Conservation (phyloP, 2,329 filamentous ascomycete genomes). For the Trichoderma sp. region DNA sequence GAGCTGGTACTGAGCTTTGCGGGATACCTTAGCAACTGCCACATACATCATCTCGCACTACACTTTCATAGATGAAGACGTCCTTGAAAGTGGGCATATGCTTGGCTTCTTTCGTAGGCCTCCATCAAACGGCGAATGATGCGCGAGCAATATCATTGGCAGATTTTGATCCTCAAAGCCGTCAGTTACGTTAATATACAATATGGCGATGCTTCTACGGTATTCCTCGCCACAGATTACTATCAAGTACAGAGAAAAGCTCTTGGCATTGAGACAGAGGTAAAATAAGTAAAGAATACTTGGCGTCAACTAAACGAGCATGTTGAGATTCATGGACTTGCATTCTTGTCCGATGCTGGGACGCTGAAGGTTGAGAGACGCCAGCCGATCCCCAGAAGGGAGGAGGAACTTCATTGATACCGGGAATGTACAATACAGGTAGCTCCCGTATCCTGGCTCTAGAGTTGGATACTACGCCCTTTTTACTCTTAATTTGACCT, state of each 20-base stretch:
- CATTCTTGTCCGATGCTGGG: neutral
- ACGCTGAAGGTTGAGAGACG: neutral
- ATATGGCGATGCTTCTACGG: neutral
- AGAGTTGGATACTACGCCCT: too few relatives aligned
- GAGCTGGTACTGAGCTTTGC: neutral
- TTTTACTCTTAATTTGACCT: too few relatives aligned
- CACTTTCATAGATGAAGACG: neutral
- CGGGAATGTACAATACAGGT: too few relatives aligned
- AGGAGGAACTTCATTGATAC: too few relatives aligned
- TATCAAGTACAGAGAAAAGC: neutral
- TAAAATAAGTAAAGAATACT: neutral
- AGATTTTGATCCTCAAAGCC: neutral
- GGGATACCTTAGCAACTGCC: neutral
- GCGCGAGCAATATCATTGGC: neutral
- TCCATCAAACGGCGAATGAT: neutral
- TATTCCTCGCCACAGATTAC: too few relatives aligned
- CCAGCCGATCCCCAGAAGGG: too few relatives aligned
- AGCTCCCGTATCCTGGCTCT: too few relatives aligned
- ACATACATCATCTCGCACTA: neutral
- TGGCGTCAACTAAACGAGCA: neutral
- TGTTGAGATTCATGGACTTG: neutral
- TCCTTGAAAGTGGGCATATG: neutral
- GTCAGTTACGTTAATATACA: neutral
- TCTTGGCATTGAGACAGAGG: neutral
- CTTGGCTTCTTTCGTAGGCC: neutral